These are phyloP conservation scores for Auxenochlorella protothecoides DNA, from an alignment of 139 green algal genomes.

Conservation along the genomic window DNA sequence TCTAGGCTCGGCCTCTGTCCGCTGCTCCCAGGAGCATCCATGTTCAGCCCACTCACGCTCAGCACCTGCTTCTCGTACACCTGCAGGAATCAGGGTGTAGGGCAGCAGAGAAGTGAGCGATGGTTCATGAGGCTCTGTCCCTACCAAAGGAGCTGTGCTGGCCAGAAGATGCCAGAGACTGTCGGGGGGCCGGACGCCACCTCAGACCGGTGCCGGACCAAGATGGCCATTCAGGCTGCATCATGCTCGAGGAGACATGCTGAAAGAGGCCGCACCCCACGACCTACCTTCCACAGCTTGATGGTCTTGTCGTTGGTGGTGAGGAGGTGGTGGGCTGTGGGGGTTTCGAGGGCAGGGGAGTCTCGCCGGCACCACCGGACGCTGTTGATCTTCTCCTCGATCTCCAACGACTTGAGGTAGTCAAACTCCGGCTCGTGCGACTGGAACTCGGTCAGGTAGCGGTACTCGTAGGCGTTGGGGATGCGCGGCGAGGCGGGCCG, in stretches of 20 bases:
- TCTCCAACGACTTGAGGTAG: conserved; percentile 97
- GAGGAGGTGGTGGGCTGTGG: conserved; percentile 53
- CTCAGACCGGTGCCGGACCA: no score
- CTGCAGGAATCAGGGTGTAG: conserved; percentile 22
- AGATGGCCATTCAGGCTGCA: no score
- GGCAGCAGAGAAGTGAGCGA: background rate
- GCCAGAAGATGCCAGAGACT: no score
- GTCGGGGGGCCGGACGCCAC: no score
- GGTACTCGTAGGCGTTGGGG: conserved; percentile 59
- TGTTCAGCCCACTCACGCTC: conserved; percentile 20
- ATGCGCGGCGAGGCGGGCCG: conserved; percentile 16
- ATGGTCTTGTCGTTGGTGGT: conserved; percentile 98
- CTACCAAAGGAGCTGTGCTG: no score
- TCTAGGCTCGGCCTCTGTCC: no score
- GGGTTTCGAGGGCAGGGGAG: conserved; percentile 16
- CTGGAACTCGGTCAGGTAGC: conserved; percentile 99
- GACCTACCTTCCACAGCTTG: conserved; percentile 93
- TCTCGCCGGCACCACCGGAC: conserved; percentile 64
- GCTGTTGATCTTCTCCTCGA: conserved; percentile 99
- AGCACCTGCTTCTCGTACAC: conserved; percentile 81
- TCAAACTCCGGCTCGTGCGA: conserved; percentile 98
- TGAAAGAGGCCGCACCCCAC: no score
- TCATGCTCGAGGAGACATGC: no score
- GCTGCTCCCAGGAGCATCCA: no score
- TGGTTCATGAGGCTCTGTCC: no score